Conservation (phyloP, 2,329 filamentous ascomycete genomes). For the Pseudocercospora fuligena region DNA sequence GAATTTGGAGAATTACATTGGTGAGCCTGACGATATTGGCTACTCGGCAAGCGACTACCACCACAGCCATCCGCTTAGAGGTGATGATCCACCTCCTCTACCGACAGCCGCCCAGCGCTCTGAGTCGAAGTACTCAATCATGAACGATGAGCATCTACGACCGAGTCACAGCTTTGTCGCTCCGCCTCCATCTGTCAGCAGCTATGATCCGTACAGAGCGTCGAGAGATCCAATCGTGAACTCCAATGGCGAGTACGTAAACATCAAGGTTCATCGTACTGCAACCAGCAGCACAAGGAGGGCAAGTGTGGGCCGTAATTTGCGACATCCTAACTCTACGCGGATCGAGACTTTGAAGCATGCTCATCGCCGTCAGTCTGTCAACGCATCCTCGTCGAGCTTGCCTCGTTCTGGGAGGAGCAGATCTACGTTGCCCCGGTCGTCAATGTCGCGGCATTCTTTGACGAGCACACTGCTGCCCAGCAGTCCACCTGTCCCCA, state of each 20-base stretch:
- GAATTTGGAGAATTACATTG: slow-evolving; percentile 82
- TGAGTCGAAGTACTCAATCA: slow-evolving; percentile 61
- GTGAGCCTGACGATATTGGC: slow-evolving; percentile 67
- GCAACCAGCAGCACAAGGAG: slow-evolving; percentile 45
- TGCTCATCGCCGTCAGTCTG: slow-evolving; percentile 28
- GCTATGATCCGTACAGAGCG: slow-evolving; percentile 84
- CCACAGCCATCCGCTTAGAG: slow-evolving; percentile 60
- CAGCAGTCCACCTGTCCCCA: slow-evolving; percentile 53
- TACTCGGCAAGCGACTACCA: slow-evolving; percentile 93
- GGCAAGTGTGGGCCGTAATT: slow-evolving; percentile 43
- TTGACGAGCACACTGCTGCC: slow-evolving; percentile 53
- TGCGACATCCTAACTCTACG: slow-evolving; percentile 49
- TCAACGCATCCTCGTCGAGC: slow-evolving; percentile 43
- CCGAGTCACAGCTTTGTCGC: slow-evolving; percentile 55
- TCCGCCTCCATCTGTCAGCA: slow-evolving; percentile 60
- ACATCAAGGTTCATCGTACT: slow-evolving; percentile 69
- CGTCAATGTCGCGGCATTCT: slow-evolving; percentile 46
- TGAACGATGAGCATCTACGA: slow-evolving; percentile 59
- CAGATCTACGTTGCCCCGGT: slow-evolving; percentile 41
- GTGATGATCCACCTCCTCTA: slow-evolving; percentile 42
- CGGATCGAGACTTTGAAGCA: slow-evolving; percentile 46
- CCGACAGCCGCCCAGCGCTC: slow-evolving; percentile 49
- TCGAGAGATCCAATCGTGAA: slow-evolving; percentile 60
- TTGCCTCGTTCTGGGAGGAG: slow-evolving; percentile 38
- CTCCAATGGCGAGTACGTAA: slow-evolving; percentile 64